phyloP scores from a whole-genome alignment of 371 early-diverging fungal species.

The Chytridiales sp. region DNA sequence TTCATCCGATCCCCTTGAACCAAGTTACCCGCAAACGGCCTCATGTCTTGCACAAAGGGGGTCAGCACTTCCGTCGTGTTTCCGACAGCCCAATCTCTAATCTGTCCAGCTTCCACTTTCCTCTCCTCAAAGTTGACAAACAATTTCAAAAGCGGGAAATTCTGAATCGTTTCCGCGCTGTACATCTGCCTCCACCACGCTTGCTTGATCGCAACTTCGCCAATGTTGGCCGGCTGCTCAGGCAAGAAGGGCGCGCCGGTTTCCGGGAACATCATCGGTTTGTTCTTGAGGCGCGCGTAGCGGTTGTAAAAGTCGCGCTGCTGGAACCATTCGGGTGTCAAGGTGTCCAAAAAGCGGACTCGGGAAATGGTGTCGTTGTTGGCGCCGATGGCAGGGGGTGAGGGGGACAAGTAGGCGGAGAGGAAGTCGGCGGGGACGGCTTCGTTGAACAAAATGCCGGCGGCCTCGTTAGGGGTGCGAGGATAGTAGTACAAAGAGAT shows the following conservation, averaged over 20 bases:
- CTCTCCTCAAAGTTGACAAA: constrained; percentile 40
- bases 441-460: constrained; percentile 3
- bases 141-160: constrained; percentile 36
- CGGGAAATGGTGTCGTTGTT: too few relatives aligned
- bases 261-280: constrained; percentile 36
- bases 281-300: constrained; percentile 19
- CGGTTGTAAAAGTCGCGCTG: constrained; percentile 27
- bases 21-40: too few relatives aligned
- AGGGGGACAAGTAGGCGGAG: constrained; percentile 11
- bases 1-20: too few relatives aligned
- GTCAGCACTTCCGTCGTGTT: too few relatives aligned
- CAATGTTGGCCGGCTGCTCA: neutral
- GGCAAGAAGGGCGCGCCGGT: constrained; percentile 22
- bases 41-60: too few relatives aligned
- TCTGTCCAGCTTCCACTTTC: constrained; percentile 19
- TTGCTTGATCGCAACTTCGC: constrained; percentile 31
- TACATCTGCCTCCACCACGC: constrained; percentile 43
- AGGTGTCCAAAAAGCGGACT: too few relatives aligned
- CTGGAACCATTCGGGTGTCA: too few relatives aligned
- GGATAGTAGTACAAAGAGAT: constrained; percentile 20
- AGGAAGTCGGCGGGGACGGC: constrained; percentile 5
- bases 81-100: neutral
- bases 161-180: constrained; percentile 8
- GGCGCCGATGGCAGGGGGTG: too few relatives aligned
- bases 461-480: too few relatives aligned